Conservation (phyloP, 2,329 filamentous ascomycete species). For the Hymenoscyphus linearis region DNA sequence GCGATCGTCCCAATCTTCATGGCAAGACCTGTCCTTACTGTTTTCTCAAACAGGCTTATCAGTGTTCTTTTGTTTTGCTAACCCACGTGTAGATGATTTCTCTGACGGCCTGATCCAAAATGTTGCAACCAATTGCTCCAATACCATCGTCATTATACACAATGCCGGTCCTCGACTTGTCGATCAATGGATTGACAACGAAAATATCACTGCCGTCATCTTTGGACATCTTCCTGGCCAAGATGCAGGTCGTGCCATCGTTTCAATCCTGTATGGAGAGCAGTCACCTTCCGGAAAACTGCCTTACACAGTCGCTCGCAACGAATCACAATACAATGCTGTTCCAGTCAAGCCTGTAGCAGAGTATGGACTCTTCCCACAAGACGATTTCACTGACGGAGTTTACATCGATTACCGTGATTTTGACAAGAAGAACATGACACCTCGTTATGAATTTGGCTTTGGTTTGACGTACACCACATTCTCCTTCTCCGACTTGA, state of each 20-base stretch:
- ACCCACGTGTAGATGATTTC: constrained; percentile 3
- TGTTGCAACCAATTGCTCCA: constrained; percentile 45
- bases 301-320: constrained; percentile 71
- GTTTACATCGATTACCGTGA: constrained; percentile 47
- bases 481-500: constrained; percentile 3
- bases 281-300: constrained; percentile 67
- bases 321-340: constrained; percentile 42
- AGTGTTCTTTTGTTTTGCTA: too few relatives aligned
- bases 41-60: too few relatives aligned
- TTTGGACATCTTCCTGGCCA: constrained; percentile 77
- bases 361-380: background rate
- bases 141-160: constrained; percentile 55
- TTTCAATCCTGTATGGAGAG: constrained; percentile 39
- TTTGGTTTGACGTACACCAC: constrained; percentile 38
- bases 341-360: constrained; percentile 26
- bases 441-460: constrained; percentile 33
- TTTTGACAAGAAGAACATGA: constrained; percentile 38
- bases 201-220: constrained; percentile 69
- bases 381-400: constrained; percentile 40
- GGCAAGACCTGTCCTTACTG: constrained; percentile 25
- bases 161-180: constrained; percentile 54
- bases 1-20: constrained; percentile 56
- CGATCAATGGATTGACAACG: constrained; percentile 64
- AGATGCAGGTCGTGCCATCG: constrained; percentile 73
- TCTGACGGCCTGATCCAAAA: constrained; percentile 14